phyloP scores from a whole-genome alignment of 139 green algal species.

The Coccomyxa sp. region DNA sequence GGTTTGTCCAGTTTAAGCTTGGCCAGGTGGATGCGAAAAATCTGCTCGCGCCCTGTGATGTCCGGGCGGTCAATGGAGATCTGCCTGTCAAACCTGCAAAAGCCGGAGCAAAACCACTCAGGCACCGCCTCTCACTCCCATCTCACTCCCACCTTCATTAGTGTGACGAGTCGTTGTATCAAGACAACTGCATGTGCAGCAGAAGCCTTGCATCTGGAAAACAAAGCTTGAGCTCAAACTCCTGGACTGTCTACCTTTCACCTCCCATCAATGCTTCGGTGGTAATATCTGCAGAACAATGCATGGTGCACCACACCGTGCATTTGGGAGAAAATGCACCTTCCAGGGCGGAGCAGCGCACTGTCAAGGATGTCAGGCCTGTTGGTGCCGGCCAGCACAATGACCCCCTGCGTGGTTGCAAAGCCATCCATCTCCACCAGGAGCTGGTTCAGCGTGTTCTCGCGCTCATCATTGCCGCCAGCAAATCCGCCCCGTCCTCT shows the following conservation, averaged over 20 bases:
- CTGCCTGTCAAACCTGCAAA: constrained; percentile 88
- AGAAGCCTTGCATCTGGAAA: too few species aligned
- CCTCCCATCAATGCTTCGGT: too few species aligned
- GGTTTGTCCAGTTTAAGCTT: constrained; percentile 78
- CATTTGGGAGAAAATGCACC: neutral
- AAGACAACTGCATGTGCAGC: too few species aligned
- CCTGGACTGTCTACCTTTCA: too few species aligned
- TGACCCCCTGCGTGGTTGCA: constrained; percentile 83
- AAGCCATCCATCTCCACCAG: constrained; percentile 94
- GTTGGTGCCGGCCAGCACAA: constrained; percentile 98
- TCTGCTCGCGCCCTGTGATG: constrained; percentile 94
- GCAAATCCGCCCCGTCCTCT: constrained; percentile 68
- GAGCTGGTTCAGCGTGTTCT: constrained; percentile 99
- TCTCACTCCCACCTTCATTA: neutral
- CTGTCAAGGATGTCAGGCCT: constrained; percentile 97
- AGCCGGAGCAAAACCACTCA: neutral
- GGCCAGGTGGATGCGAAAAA: constrained; percentile 88
- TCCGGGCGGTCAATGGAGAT: constrained; percentile 96
- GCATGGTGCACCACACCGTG: too few species aligned
- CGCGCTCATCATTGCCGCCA: constrained; percentile 95
- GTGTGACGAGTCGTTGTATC: too few species aligned
- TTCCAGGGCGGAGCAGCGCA: constrained; percentile 90
- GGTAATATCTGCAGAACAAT: too few species aligned
- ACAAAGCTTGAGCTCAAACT: too few species aligned
- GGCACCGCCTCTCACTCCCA: neutral